phyloP scores from a whole-genome alignment of 148 eudicot species.

The Tetragonia tetragonoides region DNA sequence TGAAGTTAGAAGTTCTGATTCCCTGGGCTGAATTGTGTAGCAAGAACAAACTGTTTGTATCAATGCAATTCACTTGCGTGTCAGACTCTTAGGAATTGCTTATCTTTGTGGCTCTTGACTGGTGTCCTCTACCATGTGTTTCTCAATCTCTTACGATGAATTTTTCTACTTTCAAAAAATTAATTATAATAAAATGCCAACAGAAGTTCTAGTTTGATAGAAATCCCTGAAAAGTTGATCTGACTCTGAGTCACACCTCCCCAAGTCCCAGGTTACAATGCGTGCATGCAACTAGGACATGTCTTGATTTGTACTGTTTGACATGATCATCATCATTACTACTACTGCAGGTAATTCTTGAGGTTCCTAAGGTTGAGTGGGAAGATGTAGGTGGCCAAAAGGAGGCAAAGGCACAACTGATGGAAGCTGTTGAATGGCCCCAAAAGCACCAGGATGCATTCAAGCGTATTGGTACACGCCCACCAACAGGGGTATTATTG shows the following conservation, averaged over 20 bases:
- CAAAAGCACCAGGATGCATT: conserved; percentile 86
- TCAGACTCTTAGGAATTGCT: not conserved
- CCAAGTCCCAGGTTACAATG: not conserved
- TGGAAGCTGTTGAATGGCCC: conserved; percentile 98
- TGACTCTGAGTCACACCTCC: not conserved
- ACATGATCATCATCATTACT: not conserved
- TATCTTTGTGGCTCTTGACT: not conserved
- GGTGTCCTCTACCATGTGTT: not conserved
- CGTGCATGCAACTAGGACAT: not conserved
- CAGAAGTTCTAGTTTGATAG: not conserved
- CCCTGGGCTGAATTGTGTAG: not conserved
- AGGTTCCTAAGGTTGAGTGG: conserved; percentile 90
- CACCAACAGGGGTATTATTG: conserved; percentile 86
- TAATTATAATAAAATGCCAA: no score
- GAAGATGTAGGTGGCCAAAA: conserved; percentile 95
- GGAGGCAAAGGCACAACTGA: conserved; percentile 83
- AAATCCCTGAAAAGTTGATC: not conserved
- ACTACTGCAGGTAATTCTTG: conserved; percentile 65
- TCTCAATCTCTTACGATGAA: no score
- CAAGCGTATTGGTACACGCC: conserved; percentile 73
- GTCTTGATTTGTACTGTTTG: not conserved
- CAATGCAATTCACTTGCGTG: not conserved
- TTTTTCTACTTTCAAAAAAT: no score
- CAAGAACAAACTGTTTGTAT: not conserved
- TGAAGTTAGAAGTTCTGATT: not conserved